Evolutionary conservation across 1,139 yeast species (phyloP).

Genomic region (Taphrina flavorubra): DNA sequence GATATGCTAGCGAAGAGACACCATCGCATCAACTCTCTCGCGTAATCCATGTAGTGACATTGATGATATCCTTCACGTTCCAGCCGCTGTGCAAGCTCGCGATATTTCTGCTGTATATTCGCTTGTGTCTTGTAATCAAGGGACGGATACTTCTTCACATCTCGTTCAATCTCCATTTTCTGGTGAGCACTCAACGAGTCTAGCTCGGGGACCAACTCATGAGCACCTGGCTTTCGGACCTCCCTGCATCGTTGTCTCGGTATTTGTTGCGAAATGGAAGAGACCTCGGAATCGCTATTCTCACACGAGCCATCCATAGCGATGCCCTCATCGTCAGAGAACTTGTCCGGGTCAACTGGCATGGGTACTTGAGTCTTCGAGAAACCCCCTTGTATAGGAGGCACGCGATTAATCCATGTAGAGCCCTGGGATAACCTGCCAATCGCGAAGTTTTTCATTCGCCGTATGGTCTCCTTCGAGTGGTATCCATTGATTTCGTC

Average conservation of each 20-base stretch:
- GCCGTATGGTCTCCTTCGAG: constrained; percentile 60
- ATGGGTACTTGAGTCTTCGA: neutral
- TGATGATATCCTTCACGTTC: constrained; percentile 67
- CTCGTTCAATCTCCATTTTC: constrained; percentile 55
- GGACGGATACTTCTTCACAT: constrained; percentile 63
- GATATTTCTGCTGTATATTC: constrained; percentile 62
- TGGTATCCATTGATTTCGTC: constrained; percentile 85
- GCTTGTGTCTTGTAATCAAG: constrained; percentile 73
- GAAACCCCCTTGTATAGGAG: constrained; percentile 85
- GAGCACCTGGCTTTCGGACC: neutral
- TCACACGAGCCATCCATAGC: constrained; percentile 31
- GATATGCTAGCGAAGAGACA: constrained; percentile 60
- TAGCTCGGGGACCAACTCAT: constrained; percentile 6
- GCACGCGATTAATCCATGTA: constrained; percentile 72
- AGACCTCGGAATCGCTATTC: neutral
- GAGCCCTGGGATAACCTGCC: constrained; percentile 57
- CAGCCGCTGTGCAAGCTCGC: constrained; percentile 64
- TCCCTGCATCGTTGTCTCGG: neutral
- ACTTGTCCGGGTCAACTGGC: constrained; percentile 19
- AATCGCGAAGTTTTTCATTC: constrained; percentile 63
- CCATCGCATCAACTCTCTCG: constrained; percentile 69
- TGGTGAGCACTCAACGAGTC: constrained; percentile 23
- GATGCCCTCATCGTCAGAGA: constrained; percentile 37
- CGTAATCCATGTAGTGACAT: constrained; percentile 75
- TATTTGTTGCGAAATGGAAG: constrained; percentile 15